Base-by-base conservation (phyloP, 352 stramenopile species). In the Plasmopara halstedii region DNA sequence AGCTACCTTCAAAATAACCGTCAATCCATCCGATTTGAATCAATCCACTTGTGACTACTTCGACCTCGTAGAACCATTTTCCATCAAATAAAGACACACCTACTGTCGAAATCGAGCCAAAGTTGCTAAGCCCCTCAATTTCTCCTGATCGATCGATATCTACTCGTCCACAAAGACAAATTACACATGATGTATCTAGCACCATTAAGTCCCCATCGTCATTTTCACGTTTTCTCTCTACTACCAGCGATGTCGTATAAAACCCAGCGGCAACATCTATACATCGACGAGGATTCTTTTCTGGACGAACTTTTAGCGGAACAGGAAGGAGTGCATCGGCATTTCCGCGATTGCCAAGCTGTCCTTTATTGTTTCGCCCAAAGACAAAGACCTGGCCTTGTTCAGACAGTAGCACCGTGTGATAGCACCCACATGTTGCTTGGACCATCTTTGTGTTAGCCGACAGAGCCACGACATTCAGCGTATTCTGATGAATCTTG, bases 1-100 rank as follows among this genome's bases (percentile, higher is more conserved):
- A 94, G 39, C 75, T 95, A 6, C 88, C 89, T 52, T 95, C 73
- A 47, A 95, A 97, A 43, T 92, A 86, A 14, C 71, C 69, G 53
- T 97, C 88, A 22, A 91, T 94, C 88, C 88, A 97, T 6, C 89
- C 89, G 19, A 97, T 84, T 59, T 97, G 89, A 53, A 96, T 95
- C 37, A 96, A 63, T 9, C 89, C 88, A 32, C 79, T 90, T 6
- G 82, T 94, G 18, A 95, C 71, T 1, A 97, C 69, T 42, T 94
- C 78, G 23, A 97, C 83, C 59, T 97, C 89, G 45, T 97, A 97
- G 56, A 96, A 97, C 89, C 89, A 97, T 44, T 94, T 95, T 0
- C 88, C 88, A 40, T 56, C 46, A 32, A 86, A 85, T 0, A 95
- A 50, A 1, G 74, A 72, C 14, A 92, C 70, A 3, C 83, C 80